Base-by-base conservation (phyloP, 2,329 filamentous ascomycete species). In the Colletotrichum agaves region DNA sequence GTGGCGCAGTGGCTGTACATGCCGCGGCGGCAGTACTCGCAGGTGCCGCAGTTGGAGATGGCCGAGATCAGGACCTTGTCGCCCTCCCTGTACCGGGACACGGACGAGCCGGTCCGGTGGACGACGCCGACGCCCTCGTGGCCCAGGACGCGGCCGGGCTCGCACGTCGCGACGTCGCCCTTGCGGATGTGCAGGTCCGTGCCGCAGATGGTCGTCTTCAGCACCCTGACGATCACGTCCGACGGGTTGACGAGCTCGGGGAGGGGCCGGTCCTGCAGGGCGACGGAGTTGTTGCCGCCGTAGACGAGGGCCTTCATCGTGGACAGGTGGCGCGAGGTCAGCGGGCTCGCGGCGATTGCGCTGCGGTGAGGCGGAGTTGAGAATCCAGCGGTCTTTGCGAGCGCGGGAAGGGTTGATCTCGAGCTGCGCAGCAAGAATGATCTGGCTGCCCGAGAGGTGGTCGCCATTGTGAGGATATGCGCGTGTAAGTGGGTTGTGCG, bases 1-100 rank as follows among this genome's bases (percentile, higher is more conserved):
- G 80, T 82, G 7, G 77, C 77, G 74, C 86, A 88, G 70, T 86
- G 84, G 31, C 83, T 84, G 65, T 79, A 78, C 81, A 88, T 85
- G 21, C 82, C 82, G 52, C 75, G 76, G 5, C 81, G 80, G 70
- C 86, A 88, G 73, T 82, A 85, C 19, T 77, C 75, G 73, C 87
- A 89, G 1, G 77, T 79, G 0, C 80, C 82, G 72, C 86, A 88
- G 59, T 80, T 13, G 72, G 72, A 33, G 76, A 59, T 55, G 73
- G 81, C 74, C 57, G 35, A 70, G 67, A 80, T 78, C 27, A 81
- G 77, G 33, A 81, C 80, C 31, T 77, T 72, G 55, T 84, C 80
- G 5, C 81, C 81, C 5, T 72, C 47, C 49, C 76, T 74, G 61
- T 82, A 71, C 15, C 72, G 72, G 5, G 71, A 72, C 4, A 81